Conservation (phyloP, 495 filamentous ascomycete species). For the Annulohypoxylon maeteangense region DNA sequence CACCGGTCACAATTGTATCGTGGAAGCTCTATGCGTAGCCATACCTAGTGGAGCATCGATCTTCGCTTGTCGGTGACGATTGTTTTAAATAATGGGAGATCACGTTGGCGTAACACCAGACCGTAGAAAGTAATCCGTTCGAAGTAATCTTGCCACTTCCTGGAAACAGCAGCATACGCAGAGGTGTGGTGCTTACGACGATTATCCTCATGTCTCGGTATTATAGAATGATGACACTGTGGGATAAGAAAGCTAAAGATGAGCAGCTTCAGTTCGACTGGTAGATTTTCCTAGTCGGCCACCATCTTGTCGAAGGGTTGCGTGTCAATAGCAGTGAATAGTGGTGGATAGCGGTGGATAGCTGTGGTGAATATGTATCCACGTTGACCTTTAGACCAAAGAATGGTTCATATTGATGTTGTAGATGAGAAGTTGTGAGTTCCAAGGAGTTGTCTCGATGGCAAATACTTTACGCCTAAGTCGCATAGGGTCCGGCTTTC, state of each 20-base stretch:
- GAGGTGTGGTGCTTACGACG: background rate
- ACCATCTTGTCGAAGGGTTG: background rate
- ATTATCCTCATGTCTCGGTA: background rate
- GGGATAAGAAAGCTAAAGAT: background rate
- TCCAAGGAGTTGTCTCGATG: background rate
- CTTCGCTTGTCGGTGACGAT: background rate
- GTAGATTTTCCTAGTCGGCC: background rate
- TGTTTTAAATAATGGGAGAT: background rate
- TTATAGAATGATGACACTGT: background rate
- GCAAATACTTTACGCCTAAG: background rate
- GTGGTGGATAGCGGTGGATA: too few relatives aligned
- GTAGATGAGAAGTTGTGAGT: background rate
- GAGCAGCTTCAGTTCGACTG: conserved; percentile 9
- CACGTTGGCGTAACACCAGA: background rate
- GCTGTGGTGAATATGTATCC: background rate
- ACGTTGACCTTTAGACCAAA: background rate
- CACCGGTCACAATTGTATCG: background rate
- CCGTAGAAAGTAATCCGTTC: conserved; percentile 3
- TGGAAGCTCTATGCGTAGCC: conserved; percentile 19
- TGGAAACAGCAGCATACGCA: background rate
- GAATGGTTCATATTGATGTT: background rate
- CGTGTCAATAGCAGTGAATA: too few relatives aligned
- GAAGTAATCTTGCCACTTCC: conserved; percentile 5
- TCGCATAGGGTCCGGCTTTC: background rate
- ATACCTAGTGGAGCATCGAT: background rate